Evolutionary conservation across 1,284 basidiomycete genomes (phyloP).

Genomic region (Meira miltonrushii): DNA sequence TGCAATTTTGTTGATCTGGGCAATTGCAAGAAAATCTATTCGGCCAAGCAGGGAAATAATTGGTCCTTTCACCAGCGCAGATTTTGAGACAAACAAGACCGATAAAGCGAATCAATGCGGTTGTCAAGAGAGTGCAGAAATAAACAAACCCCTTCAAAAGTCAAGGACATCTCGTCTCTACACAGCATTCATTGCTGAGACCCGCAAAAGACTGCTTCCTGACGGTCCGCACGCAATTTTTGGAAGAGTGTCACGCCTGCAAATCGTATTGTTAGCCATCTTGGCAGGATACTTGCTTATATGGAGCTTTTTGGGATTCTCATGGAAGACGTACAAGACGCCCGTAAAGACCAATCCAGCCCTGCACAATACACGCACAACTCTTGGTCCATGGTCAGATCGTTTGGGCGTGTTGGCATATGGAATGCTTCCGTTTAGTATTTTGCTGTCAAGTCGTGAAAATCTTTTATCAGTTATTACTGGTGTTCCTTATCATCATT

Average conservation of each 20-base stretch:
- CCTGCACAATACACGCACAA: slow-evolving; percentile 18
- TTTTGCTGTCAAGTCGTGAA: slow-evolving; percentile 19
- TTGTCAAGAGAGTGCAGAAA: slow-evolving; percentile 3
- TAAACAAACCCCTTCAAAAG: background rate
- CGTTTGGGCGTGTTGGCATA: slow-evolving; percentile 20
- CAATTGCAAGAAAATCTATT: slow-evolving; percentile 1
- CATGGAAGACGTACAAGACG: slow-evolving; percentile 16
- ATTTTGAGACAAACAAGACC: background rate
- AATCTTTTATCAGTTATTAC: slow-evolving; percentile 17
- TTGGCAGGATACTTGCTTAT: slow-evolving; percentile 15
- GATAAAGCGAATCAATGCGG: background rate
- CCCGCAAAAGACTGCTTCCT: slow-evolving; percentile 12
- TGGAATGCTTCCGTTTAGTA: slow-evolving; percentile 18
- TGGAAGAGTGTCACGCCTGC: slow-evolving; percentile 16
- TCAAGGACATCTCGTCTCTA: background rate
- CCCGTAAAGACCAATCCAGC: slow-evolving; percentile 17
- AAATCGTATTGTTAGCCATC: slow-evolving; percentile 16
- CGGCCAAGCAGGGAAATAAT: too few relatives aligned
- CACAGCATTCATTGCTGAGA: background rate
- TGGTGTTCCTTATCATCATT: slow-evolving; percentile 24
- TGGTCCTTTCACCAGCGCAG: background rate
- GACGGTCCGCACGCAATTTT: slow-evolving; percentile 9
- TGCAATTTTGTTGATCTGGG: slow-evolving; percentile 9
- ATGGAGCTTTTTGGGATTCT: slow-evolving; percentile 17
- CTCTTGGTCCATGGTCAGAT: slow-evolving; percentile 19